Conservation (phyloP, 768 basidiomycete species). For the Boletus reticuloceps region DNA sequence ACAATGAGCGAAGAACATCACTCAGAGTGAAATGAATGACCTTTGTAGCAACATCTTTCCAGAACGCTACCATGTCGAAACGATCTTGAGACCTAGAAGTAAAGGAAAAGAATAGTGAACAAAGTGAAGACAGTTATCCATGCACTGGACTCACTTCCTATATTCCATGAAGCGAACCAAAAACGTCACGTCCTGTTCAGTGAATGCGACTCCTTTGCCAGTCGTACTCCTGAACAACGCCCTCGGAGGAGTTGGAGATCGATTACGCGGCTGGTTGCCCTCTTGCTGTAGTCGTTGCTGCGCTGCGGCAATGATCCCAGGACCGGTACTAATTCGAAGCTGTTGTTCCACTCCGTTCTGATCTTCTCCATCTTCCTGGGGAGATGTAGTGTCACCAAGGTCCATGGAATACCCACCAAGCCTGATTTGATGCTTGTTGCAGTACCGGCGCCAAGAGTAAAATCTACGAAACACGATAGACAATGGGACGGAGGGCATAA, state of each 20-base stretch:
- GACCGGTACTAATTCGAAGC: constrained; percentile 35
- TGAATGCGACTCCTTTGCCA: constrained; percentile 88
- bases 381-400: constrained; percentile 47
- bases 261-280: constrained; percentile 42
- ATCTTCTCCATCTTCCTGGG: constrained; percentile 44
- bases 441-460: constrained; percentile 89
- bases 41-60: constrained; percentile 74
- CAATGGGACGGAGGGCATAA: not conserved
- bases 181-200: constrained; percentile 77
- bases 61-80: constrained; percentile 73
- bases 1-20: not conserved
- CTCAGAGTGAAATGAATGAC: constrained; percentile 31
- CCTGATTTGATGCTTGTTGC: constrained; percentile 92
- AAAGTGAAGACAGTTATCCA: not conserved
- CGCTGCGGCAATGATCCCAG: constrained; percentile 45
- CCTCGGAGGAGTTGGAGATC: constrained; percentile 79
- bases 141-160: constrained; percentile 52
- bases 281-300: constrained; percentile 41
- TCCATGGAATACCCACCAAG: constrained; percentile 83
- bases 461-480: constrained; percentile 47
- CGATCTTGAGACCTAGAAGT: constrained; percentile 51
- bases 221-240: constrained; percentile 82
- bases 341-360: constrained; percentile 42
- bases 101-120: constrained; percentile 3
- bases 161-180: constrained; percentile 76